Conservation (phyloP, 306 rosid genomes). For the Purshia tridentata region DNA sequence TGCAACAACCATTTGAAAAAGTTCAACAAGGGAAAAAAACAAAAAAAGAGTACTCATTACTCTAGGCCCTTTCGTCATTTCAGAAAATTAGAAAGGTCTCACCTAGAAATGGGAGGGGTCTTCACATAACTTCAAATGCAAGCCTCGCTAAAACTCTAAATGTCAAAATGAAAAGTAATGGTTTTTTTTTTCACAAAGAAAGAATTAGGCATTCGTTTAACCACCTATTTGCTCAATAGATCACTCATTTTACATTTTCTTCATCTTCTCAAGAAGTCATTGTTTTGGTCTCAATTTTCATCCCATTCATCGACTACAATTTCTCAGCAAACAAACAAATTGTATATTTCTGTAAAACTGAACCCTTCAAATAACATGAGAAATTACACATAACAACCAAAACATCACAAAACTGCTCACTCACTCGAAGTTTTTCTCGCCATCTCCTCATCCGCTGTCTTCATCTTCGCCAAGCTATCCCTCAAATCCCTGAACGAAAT, state of each 20-base stretch:
- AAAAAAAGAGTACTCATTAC: no score
- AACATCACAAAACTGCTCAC: constrained; percentile 13
- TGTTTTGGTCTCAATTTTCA: neutral
- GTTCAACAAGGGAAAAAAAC: no score
- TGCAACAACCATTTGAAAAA: neutral
- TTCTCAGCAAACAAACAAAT: neutral
- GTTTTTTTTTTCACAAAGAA: neutral
- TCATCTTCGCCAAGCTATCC: constrained; percentile 1
- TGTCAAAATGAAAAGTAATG: neutral
- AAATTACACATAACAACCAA: neutral
- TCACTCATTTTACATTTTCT: neutral
- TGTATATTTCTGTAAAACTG: neutral
- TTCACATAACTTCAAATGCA: neutral
- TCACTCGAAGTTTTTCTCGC: constrained; percentile 23
- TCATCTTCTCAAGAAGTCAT: neutral
- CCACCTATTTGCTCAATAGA: neutral
- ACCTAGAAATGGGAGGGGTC: neutral
- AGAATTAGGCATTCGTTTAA: neutral
- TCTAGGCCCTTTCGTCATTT: no score
- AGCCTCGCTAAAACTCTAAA: neutral
- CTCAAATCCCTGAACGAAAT: neutral
- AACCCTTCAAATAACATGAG: neutral
- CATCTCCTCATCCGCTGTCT: neutral
- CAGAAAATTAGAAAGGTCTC: no score
- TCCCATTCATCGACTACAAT: neutral